Evolutionary conservation across 2,329 filamentous ascomycete species (phyloP), one percentile per base, ranked within the genome.

Genomic region (Pseudophaeomoniella oleicola): DNA sequence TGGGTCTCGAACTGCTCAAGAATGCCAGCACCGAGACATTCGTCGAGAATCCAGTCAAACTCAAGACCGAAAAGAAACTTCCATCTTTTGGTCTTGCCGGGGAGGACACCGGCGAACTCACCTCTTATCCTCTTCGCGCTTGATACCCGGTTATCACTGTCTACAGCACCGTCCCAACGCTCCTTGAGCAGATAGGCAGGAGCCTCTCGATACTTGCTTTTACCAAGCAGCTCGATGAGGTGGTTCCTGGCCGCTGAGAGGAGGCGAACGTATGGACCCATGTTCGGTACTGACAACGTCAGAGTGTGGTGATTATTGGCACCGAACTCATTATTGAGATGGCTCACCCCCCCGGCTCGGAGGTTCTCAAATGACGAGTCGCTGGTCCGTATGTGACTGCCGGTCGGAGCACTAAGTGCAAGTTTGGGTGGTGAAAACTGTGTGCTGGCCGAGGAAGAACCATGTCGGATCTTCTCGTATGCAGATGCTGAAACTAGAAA

Each of bases 1-100:
- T 72, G 67, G 4, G 74, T 79, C 45, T 76, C 68, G 46, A 79
- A 79, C 5, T 73, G 47, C 52, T 79, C 73, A 9, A 78, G 58
- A 16, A 75, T 47, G 3, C 75, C 75, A 15, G 69, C 66, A 1
- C 75, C 74, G 12, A 78, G 49, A 41, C 70, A 70, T 48, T 78
- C 73, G 40, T 72, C 72, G 27, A 78, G 44, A 5, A 70, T 60
- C 71, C 72, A 78, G 18, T 70, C 66, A 44, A 78, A 78, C 16
- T 58, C 56, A 54, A 77, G 54, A 0, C 75, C 75, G 43, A 68
- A 67, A 32, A 77, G 67, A 10, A 64, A 56, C 47, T 66, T 74
- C 74, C 75, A 79, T 49, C 75, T 76, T 54, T 69, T 75, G 12
- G 74, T 78, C 45, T 66, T 63, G 0, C 71, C 72, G 0, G 72